Evolutionary conservation across 768 basidiomycete species (phyloP).

Genomic region (Phlebiopsis gigantea): DNA sequence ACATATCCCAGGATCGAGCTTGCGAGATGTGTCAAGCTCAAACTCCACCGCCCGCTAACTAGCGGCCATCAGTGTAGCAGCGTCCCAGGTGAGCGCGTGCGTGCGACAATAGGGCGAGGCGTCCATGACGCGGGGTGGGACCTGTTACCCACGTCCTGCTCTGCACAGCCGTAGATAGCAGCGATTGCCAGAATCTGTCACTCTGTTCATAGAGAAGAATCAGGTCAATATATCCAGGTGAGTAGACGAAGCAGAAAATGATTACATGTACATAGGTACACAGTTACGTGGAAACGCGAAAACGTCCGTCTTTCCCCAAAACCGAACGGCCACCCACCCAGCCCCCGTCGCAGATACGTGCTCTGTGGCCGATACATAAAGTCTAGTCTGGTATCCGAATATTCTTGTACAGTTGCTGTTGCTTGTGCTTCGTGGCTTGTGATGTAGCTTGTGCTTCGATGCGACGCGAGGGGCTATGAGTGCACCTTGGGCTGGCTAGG

Average conservation of each 20-base stretch:
- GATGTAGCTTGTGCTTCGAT: not conserved
- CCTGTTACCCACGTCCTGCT: not conserved
- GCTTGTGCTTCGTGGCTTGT: not conserved
- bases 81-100: not conserved
- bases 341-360: not conserved
- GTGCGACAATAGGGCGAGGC: not conserved
- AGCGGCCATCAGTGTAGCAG: not conserved
- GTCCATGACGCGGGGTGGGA: too few species aligned
- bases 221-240: not conserved
- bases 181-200: not conserved
- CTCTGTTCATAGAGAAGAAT: not conserved
- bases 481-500: slow-evolving; percentile 4
- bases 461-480: not conserved
- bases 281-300: not conserved
- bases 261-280: slow-evolving; percentile 1
- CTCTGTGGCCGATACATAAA: not conserved
- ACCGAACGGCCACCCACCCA: not conserved
- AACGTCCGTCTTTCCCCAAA: too few species aligned
- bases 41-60: not conserved
- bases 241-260: not conserved
- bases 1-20: too few species aligned
- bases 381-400: not conserved
- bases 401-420: not conserved
- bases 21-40: not conserved
- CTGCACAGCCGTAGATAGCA: not conserved